Conservation (phyloP, 2,329 filamentous ascomycete species). For the Trichoderma sp. region DNA sequence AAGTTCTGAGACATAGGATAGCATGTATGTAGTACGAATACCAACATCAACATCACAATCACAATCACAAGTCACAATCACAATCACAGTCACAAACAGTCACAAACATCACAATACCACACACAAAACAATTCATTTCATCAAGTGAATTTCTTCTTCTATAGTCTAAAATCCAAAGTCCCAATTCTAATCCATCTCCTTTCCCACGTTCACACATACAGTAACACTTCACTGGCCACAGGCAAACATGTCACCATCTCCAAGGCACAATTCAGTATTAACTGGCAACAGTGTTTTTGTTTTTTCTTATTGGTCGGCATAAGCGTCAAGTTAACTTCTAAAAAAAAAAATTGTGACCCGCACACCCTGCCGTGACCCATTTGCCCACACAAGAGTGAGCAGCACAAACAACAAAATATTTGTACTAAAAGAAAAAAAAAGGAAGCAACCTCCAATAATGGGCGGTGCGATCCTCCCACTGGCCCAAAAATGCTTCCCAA, state of each 20-base stretch:
- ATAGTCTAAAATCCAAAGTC: neutral
- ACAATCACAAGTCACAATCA: neutral
- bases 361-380: slow-evolving; percentile 29
- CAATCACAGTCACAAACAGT: neutral
- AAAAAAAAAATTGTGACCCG: slow-evolving; percentile 31
- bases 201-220: neutral
- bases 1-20: neutral
- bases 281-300: slow-evolving; percentile 18
- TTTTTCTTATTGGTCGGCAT: slow-evolving; percentile 19
- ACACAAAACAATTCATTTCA: neutral
- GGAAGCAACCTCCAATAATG: slow-evolving; percentile 15
- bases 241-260: slow-evolving; percentile 8
- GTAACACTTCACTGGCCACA: slow-evolving; percentile 9
- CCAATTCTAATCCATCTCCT: neutral
- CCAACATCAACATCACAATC: neutral
- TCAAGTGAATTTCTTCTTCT: neutral
- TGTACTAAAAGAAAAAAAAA: slow-evolving; percentile 15
- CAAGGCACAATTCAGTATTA: slow-evolving; percentile 11
- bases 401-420: slow-evolving; percentile 21
- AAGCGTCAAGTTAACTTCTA: slow-evolving; percentile 19
- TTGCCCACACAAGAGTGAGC: slow-evolving; percentile 25
- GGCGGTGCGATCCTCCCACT: slow-evolving; percentile 8
- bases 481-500: neutral
- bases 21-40: neutral
- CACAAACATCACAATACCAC: neutral